Base-by-base conservation (phyloP, 176 grass and related monocot genomes). In the Chrysopogon serrulatus region DNA sequence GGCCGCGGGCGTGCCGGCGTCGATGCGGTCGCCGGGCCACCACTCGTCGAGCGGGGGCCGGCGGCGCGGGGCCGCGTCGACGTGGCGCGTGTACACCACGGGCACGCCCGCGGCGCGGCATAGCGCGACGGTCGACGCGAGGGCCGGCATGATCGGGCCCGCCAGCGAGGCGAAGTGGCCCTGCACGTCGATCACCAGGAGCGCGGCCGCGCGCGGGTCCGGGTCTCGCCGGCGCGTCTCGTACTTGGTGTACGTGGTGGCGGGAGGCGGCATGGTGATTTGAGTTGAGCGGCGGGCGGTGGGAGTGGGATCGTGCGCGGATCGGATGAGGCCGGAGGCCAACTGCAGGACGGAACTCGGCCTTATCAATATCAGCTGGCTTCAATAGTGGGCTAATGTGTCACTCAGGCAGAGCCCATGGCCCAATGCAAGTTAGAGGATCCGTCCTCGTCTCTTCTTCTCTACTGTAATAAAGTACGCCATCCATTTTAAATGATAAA, bases 181-280 rank as follows among this genome's bases (percentile, higher is more conserved):
- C 90, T 95, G 93, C 82, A 90, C 76, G 85, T 92, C 88, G 79
- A 95, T 84, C 47, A 95, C 93, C 11, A 95, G 87, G 17, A 95
- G 78, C 5, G 82, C 82, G n/a, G 90, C 90, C 12, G 42, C 24
- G 47, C 69, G 23, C 0, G 90, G 90, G 75, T 88, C 68, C 23
- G 90, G 93, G 61, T 90, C 63, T 10, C 82, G 90, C 28, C 74
- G 79, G 60, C 87, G 87, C 9, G 77, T 90, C 90, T 92, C 93
- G 87, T 95, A 81, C 68, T 71, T 73, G 32, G 14, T 86, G 83
- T 82, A 82, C 41, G 32, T 41, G 49, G 79, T 23, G 32, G 68
- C 13, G 16, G 73, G 18, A 10, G 64, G 34, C n/a, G 79, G 15
- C 75, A 84, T 87, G 64, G 77, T 0, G n/a, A 17, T 15, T n/a